A percentile compares a stretch with the other conserved stretches of the same genome.
Evolutionary conservation across 352 stramenopile species (phyloP).

Genomic region (Phytophthora sp.): DNA sequence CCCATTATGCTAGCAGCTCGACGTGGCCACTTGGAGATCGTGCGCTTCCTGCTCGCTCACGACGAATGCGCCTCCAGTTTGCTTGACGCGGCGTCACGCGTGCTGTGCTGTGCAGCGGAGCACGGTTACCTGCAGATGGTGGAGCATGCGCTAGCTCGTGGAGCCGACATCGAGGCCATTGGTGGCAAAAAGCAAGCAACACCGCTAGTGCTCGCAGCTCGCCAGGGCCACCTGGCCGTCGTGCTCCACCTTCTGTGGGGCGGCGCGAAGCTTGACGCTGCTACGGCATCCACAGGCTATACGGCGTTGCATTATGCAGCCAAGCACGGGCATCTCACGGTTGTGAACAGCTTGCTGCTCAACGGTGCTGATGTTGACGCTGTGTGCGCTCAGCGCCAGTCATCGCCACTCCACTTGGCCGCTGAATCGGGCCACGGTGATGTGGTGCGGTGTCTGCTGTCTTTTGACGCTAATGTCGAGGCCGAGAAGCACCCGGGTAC

Average conservation of each 20-base stretch:
- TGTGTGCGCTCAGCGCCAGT: constrained; percentile 40
- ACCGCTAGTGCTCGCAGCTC: constrained; percentile 53
- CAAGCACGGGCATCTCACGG: constrained; percentile 57
- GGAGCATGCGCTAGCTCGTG: constrained; percentile 51
- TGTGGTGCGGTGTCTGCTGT: constrained; percentile 57
- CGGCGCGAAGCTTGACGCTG: constrained; percentile 47
- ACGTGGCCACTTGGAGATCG: constrained; percentile 53
- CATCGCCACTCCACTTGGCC: constrained; percentile 52
- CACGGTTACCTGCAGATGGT: constrained; percentile 59
- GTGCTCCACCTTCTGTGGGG: constrained; percentile 60
- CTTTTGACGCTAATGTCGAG: constrained; percentile 56
- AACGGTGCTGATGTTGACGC: constrained; percentile 60
- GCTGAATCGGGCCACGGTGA: constrained; percentile 58
- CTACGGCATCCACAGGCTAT: constrained; percentile 48
- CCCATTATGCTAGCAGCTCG: constrained; percentile 52
- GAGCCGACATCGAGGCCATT: constrained; percentile 44
- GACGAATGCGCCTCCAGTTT: constrained; percentile 45
- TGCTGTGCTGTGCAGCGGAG: constrained; percentile 54
- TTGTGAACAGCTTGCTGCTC: constrained; percentile 62
- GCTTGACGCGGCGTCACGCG: constrained; percentile 42
- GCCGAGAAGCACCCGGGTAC: constrained; percentile 47
- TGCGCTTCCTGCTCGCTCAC: constrained; percentile 48
- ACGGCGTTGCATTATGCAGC: constrained; percentile 58
- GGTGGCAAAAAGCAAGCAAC: constrained; percentile 45
- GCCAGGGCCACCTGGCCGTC: constrained; percentile 51